phyloP scores from a whole-genome alignment of 1,284 basidiomycete genomes.

The Marasmius fiardii region DNA sequence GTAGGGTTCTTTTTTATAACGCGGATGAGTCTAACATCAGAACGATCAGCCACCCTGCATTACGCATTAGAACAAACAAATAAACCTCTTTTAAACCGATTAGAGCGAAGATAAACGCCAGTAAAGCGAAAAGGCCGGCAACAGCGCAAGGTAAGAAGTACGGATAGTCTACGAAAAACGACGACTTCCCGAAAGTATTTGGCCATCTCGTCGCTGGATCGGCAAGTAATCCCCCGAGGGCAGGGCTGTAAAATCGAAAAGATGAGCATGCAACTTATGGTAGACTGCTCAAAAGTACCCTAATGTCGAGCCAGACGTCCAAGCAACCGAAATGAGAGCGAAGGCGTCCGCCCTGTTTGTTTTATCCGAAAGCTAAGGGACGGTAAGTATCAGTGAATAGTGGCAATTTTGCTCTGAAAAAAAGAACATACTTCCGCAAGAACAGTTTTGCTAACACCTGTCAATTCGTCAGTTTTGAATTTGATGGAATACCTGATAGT shows the following conservation, averaged over 20 bases:
- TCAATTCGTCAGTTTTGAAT: not conserved
- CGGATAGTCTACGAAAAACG: constrained; percentile 31
- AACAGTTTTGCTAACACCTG: constrained; percentile 36
- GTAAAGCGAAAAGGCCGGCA: constrained; percentile 27
- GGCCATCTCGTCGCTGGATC: constrained; percentile 39
- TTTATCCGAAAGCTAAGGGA: constrained; percentile 31
- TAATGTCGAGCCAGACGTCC: constrained; percentile 37
- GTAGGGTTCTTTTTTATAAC: constrained; percentile 1
- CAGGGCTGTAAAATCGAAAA: constrained; percentile 25
- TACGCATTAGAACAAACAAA: not conserved
- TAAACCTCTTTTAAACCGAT: constrained; percentile 31
- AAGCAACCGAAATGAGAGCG: constrained; percentile 36
- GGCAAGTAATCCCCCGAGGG: constrained; percentile 39
- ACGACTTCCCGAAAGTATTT: constrained; percentile 24
- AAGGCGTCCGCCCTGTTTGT: constrained; percentile 44
- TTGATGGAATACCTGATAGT: not conserved
- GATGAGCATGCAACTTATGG: not conserved
- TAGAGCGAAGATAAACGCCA: constrained; percentile 25
- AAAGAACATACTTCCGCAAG: constrained; percentile 30
- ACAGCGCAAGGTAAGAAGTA: constrained; percentile 40
- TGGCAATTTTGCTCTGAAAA: not conserved
- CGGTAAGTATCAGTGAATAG: not conserved
- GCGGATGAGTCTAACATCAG: not conserved
- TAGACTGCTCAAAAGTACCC: constrained; percentile 22
- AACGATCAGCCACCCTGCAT: not conserved